phyloP scores from a whole-genome alignment of 371 early-diverging fungal genomes.

The Ordospora pajunii region DNA sequence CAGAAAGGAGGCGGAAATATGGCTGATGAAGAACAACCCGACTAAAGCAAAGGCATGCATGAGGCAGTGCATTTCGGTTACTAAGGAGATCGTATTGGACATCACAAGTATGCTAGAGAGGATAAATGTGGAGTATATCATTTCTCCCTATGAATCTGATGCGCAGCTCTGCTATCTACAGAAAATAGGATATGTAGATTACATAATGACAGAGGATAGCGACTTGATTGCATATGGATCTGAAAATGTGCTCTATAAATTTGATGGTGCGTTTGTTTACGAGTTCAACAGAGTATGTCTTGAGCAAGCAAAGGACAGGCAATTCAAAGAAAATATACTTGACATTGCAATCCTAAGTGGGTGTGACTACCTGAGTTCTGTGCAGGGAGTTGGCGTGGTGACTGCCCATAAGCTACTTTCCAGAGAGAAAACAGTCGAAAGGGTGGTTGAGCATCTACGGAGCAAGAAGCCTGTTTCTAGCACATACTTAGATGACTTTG shows the following conservation, averaged over 20 bases:
- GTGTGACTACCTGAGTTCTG: constrained; percentile 79
- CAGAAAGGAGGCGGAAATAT: constrained; percentile 35
- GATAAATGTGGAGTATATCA: constrained; percentile 67
- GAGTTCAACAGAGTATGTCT: constrained; percentile 48
- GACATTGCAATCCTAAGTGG: constrained; percentile 85
- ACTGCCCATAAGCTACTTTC: constrained; percentile 67
- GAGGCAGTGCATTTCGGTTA: constrained; percentile 47
- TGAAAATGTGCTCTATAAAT: constrained; percentile 57
- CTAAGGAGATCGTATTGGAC: constrained; percentile 52
- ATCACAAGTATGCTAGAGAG: constrained; percentile 63
- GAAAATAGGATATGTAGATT: constrained; percentile 66
- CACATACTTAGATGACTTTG: constrained; percentile 47
- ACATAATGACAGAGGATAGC: constrained; percentile 85
- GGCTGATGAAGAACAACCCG: constrained; percentile 23
- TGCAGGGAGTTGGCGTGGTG: constrained; percentile 75
- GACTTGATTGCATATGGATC: constrained; percentile 89
- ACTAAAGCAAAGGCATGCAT: constrained; percentile 44
- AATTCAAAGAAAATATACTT: constrained; percentile 64
- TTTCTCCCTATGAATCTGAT: constrained; percentile 96
- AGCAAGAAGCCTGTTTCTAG: constrained; percentile 34
- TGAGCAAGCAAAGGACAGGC: constrained; percentile 12
- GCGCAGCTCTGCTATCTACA: constrained; percentile 81
- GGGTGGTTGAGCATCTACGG: constrained; percentile 28
- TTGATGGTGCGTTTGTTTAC: constrained; percentile 39
- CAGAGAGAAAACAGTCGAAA: constrained; percentile 41